These are phyloP conservation scores for Saprolegnia diclina DNA, from an alignment of 352 stramenopile species.

Conservation along the genomic window DNA sequence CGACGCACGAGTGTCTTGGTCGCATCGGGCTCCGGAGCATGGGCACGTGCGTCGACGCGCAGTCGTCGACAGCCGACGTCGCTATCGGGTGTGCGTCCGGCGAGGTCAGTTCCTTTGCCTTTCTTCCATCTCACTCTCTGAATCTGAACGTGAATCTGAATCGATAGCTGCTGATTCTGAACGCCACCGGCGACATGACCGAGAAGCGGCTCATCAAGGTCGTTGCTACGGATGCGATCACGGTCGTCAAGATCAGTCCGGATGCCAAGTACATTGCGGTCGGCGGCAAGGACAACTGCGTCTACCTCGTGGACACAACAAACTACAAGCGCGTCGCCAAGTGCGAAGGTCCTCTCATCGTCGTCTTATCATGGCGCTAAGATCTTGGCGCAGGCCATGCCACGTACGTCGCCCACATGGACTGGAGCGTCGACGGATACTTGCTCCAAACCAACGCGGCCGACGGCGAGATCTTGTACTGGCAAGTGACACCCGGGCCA, in stretches of 20 bases:
- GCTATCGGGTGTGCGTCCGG: slow-evolving; percentile 45
- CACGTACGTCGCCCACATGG: slow-evolving; percentile 72
- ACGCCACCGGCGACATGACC: slow-evolving; percentile 34
- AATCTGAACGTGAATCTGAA: background rate
- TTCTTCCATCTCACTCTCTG: background rate
- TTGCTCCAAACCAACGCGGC: slow-evolving; percentile 77
- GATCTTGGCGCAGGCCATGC: slow-evolving; percentile 54
- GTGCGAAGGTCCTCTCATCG: slow-evolving; percentile 40
- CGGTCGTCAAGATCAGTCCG: slow-evolving; percentile 46
- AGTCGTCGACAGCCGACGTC: slow-evolving; percentile 49
- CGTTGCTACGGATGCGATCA: slow-evolving; percentile 1
- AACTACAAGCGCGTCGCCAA: slow-evolving; percentile 55
- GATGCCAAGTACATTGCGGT: slow-evolving; percentile 46
- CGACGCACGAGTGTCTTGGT: background rate
- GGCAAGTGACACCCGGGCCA: slow-evolving; percentile 33
- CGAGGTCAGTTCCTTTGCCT: slow-evolving; percentile 27
- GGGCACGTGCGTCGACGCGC: slow-evolving; percentile 47
- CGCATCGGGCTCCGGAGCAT: slow-evolving; percentile 26
- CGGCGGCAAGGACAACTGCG: slow-evolving; percentile 51
- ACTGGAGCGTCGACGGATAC: slow-evolving; percentile 76
- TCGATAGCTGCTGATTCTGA: slow-evolving; percentile 39
- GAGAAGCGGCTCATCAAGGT: slow-evolving; percentile 44
- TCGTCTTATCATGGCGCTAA: no score
- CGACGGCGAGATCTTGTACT: slow-evolving; percentile 60
- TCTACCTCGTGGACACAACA: slow-evolving; percentile 51